These are phyloP conservation scores for Zygoascus flipseniorum DNA, from an alignment of 805 yeast genomes.

Conservation along the genomic window DNA sequence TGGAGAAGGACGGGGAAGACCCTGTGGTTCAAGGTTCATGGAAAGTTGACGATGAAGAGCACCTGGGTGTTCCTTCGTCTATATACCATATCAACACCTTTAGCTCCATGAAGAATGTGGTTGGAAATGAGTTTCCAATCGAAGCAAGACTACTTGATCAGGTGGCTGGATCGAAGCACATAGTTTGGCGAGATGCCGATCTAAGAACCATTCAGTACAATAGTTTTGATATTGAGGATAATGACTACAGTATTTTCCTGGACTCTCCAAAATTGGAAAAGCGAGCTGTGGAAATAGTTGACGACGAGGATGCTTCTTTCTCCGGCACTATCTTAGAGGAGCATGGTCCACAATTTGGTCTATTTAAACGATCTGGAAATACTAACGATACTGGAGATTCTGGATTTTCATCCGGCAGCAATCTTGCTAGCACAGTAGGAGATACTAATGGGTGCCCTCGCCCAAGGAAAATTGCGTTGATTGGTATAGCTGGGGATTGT, in stretches of 20 bases:
- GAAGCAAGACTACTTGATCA: constrained; percentile 2
- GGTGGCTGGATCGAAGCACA: constrained; percentile 8
- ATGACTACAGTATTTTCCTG: constrained; percentile 1
- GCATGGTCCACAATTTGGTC: not conserved
- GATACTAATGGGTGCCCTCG: constrained; percentile 27
- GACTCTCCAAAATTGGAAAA: not conserved
- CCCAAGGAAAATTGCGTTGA: constrained; percentile 24
- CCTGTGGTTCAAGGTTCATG: constrained; percentile 23
- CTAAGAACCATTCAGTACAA: constrained; percentile 11
- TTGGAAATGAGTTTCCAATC: constrained; percentile 6
- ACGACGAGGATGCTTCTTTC: not conserved
- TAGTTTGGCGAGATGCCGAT: constrained; percentile 26
- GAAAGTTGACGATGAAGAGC: constrained; percentile 25
- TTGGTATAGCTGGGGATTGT: constrained; percentile 33
- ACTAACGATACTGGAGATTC: constrained; percentile 18
- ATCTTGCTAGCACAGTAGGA: constrained; percentile 22
- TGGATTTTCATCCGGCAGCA: constrained; percentile 21
- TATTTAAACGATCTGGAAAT: not conserved
- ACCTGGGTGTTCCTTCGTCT: constrained; percentile 23
- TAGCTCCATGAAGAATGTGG: not conserved
- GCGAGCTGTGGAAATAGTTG: not conserved
- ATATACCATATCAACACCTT: constrained; percentile 20
- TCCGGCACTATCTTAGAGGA: not conserved
- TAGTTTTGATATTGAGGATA: constrained; percentile 5
- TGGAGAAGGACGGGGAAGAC: constrained; percentile 12